A percentile compares a stretch with the other conserved stretches of the same genome.
phyloP scores from a whole-genome alignment of 345 rosid genomes.

The Linum trigynum region DNA sequence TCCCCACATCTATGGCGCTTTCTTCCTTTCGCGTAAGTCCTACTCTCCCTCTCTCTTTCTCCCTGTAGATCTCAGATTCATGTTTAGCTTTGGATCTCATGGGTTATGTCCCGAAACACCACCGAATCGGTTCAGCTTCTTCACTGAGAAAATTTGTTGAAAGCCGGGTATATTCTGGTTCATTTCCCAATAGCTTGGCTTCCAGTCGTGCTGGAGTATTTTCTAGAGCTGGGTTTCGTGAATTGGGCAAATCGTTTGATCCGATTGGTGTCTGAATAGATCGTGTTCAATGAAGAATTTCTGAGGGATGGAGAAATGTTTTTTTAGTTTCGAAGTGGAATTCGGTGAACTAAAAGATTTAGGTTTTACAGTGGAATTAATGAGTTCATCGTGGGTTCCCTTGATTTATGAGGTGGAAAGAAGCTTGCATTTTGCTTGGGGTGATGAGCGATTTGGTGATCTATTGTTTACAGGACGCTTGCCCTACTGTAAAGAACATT shows the following conservation, averaged over 20 bases:
- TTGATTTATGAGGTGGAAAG: neutral
- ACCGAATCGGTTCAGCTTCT: too few relatives aligned
- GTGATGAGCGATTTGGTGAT: slow-evolving; percentile 11
- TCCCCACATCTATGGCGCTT: neutral
- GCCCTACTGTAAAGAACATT: slow-evolving; percentile 82
- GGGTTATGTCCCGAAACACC: neutral
- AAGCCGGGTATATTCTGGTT: neutral
- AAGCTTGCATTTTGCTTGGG: neutral
- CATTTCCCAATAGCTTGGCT: neutral
- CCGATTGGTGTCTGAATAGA: neutral
- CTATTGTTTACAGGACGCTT: slow-evolving; percentile 37
- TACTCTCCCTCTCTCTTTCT: neutral
- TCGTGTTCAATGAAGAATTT: neutral
- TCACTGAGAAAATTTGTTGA: neutral
- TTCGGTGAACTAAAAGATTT: too few relatives aligned
- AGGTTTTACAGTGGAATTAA: neutral
- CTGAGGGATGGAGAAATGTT: neutral
- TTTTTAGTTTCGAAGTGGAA: too few relatives aligned
- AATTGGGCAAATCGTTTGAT: neutral
- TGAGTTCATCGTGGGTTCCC: neutral
- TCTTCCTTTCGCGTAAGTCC: neutral
- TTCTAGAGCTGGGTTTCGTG: neutral
- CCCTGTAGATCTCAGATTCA: neutral
- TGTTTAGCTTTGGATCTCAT: neutral
- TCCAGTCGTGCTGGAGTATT: neutral